Conservation (phyloP, 2,329 filamentous ascomycete species). For the Fusarium domesticum region DNA sequence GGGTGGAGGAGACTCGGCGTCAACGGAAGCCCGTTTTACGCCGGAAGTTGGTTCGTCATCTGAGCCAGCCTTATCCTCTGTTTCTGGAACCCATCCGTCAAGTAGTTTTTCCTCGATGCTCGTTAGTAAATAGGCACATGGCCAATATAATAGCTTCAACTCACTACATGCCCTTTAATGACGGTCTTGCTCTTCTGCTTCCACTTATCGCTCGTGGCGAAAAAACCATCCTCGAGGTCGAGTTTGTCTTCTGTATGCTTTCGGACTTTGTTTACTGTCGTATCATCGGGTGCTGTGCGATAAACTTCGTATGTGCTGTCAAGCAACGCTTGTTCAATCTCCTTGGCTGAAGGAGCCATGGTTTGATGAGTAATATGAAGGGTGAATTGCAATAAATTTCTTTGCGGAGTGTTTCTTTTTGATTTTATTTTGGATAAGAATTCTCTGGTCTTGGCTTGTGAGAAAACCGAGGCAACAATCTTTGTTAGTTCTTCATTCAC, state of each 20-base stretch:
- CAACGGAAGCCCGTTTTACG: conserved; percentile 36
- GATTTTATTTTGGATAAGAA: neutral
- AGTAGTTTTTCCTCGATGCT: conserved; percentile 35
- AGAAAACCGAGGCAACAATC: conserved; percentile 2
- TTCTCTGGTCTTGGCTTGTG: conserved; percentile 1
- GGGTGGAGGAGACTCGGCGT: conserved; percentile 35
- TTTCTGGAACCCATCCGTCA: conserved; percentile 35
- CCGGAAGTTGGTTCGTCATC: conserved; percentile 30
- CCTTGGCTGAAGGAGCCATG: conserved; percentile 43
- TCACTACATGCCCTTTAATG: conserved; percentile 55
- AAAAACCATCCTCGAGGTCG: conserved; percentile 49
- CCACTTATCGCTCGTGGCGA: conserved; percentile 47
- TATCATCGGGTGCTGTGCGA: conserved; percentile 41
- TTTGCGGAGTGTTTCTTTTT: neutral
- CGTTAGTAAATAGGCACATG: conserved; percentile 1
- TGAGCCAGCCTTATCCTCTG: conserved; percentile 23
- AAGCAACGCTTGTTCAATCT: conserved; percentile 46
- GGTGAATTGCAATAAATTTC: neutral
- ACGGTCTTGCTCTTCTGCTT: conserved; percentile 56
- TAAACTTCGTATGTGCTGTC: conserved; percentile 48
- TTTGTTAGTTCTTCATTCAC: conserved; percentile 1
- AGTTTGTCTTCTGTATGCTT: conserved; percentile 49
- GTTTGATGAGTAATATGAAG: neutral
- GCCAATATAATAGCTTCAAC: conserved; percentile 24
- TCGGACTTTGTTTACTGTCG: conserved; percentile 58